Evolutionary conservation across 306 rosid species (phyloP).

Genomic region (Acmispon strigosus): DNA sequence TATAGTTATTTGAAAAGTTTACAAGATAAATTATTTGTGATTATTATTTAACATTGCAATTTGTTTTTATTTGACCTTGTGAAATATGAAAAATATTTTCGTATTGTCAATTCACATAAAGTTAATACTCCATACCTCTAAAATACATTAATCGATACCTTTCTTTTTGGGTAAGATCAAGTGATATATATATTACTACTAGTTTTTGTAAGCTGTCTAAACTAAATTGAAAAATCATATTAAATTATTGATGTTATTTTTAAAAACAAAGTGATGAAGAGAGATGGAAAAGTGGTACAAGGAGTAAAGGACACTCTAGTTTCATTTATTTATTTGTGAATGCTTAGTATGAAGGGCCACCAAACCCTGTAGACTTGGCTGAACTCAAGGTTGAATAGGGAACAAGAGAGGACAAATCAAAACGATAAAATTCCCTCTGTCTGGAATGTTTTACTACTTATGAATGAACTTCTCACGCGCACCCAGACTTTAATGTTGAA

Average conservation of each 20-base stretch:
- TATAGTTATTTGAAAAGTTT: neutral
- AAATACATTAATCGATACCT: too few species aligned
- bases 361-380: neutral
- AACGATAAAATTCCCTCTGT: neutral
- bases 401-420: neutral
- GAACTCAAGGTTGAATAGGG: neutral
- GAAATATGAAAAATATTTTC: neutral
- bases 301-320: neutral
- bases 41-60: neutral
- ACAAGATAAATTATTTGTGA: conserved; percentile 3
- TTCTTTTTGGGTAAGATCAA: too few species aligned
- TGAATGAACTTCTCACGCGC: too few species aligned
- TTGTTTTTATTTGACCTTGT: neutral
- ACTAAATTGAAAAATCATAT: too few species aligned
- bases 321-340: neutral
- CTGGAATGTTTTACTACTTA: neutral
- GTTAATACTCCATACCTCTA: too few species aligned
- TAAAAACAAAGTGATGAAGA: neutral
- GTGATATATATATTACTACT: too few species aligned
- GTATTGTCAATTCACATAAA: too few species aligned
- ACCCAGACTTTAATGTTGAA: too few species aligned
- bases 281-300: neutral
- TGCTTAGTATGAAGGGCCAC: neutral
- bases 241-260: neutral
- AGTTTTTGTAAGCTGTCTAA: too few species aligned